Evolutionary conservation across 306 rosid species (phyloP), one percentile per base, ranked within the genome.

Genomic region (Inga leiocalycina): DNA sequence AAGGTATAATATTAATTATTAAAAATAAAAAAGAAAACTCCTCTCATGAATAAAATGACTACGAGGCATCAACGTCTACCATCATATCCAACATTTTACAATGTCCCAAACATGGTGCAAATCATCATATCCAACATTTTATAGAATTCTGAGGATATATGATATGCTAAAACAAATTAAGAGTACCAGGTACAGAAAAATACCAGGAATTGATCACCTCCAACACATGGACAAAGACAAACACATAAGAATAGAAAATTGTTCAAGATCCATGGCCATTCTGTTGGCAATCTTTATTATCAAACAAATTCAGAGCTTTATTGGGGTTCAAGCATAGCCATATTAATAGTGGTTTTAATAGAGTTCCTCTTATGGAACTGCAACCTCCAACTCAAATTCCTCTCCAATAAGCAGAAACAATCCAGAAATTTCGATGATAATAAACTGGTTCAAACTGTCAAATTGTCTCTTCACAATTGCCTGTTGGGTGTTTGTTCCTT

Each of bases 341-440:
- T 10, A 15, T 61, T 61, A 71, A 5, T 24, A 44, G 17, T 52
- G 51, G 19, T 70, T 70, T 70, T 43, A 20, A 41, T 24, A 5
- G 4, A 71, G 3, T 71, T 44, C 19, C 75, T 5, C 3, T 71
- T 12, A 73, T 13, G 57, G 41, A 12, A 82, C 79, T 79, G 62
- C 41, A 35, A 84, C 35, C 61, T 84, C 90, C 66, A 95, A 64
- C 87, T 78, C 78, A 84, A 95, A 93, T 77, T 89, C 90, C 85
- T 86, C 74, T 48, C 97, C 93, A 14, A 95, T 92, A 75, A 85
- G 94, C 43, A 86, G 80, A 5, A 90, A 79, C 76, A 95, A 56
- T 4, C 81, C 77, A 32, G 92, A 76, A 81, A 85, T 72, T 87
- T 91, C 90, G 3, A 88, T 71, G 15, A 1, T 81, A 74, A 57